A percentile compares a stretch with the other conserved stretches of the same genome.
Conservation (phyloP, 306 rosid species). For the Corylus avellana region DNA sequence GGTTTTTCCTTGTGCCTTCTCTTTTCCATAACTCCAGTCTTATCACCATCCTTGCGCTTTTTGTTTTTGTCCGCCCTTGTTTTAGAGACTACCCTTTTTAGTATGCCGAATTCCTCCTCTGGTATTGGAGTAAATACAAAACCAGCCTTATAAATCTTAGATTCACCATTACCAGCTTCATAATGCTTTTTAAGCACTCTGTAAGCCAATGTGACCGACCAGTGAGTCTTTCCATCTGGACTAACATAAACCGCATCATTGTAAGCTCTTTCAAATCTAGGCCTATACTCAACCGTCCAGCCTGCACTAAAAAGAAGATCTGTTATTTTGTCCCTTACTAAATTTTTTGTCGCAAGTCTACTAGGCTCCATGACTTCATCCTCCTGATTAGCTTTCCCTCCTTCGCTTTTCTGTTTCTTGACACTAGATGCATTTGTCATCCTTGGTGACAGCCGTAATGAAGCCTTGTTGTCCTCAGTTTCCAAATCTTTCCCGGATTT, state of each 20-base stretch:
- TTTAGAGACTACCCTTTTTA: constrained; percentile 52
- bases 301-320: constrained; percentile 69
- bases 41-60: constrained; percentile 30
- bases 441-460: constrained; percentile 30
- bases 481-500: constrained; percentile 29
- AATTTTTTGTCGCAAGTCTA: constrained; percentile 37
- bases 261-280: constrained; percentile 57
- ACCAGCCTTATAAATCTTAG: constrained; percentile 49
- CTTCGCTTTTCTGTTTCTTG: constrained; percentile 8
- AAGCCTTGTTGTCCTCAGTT: constrained; percentile 31
- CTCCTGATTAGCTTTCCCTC: background rate
- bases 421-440: constrained; percentile 10
- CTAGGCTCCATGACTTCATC: constrained; percentile 25
- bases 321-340: constrained; percentile 69
- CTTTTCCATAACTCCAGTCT: constrained; percentile 25
- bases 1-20: constrained; percentile 41
- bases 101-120: constrained; percentile 55
- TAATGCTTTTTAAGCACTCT: constrained; percentile 54
- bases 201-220: constrained; percentile 95
- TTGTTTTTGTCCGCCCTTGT: constrained; percentile 25
- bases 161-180: constrained; percentile 69
- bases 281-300: constrained; percentile 82
- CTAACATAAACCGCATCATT: constrained; percentile 82
- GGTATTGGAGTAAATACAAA: constrained; percentile 71
- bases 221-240: constrained; percentile 75